Evolutionary conservation across 2,329 filamentous ascomycete species (phyloP).

Genomic region (Zymoseptoria crescenta): DNA sequence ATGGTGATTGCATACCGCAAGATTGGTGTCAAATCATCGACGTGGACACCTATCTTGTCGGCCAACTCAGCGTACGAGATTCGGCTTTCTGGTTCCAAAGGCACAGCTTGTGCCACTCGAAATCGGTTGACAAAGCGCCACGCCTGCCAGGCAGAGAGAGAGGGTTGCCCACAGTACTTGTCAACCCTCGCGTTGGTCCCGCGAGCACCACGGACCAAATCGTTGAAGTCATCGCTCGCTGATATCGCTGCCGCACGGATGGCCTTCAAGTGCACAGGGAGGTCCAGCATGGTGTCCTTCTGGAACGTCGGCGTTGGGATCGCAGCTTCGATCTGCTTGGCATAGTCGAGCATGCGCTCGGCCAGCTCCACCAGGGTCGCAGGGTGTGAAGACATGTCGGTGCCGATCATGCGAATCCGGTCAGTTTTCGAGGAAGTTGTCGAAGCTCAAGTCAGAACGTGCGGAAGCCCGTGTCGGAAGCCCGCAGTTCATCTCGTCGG

Average conservation of each 20-base stretch:
- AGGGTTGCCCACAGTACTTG: neutral
- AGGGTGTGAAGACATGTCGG: conserved; percentile 21
- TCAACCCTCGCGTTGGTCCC: neutral
- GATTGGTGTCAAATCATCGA: neutral
- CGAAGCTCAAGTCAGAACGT: neutral
- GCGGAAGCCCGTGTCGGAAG: too few relatives aligned
- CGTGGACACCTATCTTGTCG: neutral
- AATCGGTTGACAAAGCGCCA: neutral
- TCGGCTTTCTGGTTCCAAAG: neutral
- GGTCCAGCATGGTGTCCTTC: neutral
- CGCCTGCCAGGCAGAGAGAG: neutral
- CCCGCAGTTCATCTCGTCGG: neutral
- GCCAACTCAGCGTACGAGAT: neutral
- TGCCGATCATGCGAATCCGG: neutral
- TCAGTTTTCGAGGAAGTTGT: neutral
- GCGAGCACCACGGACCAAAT: neutral
- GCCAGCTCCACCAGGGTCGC: neutral
- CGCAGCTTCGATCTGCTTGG: neutral
- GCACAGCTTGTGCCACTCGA: neutral
- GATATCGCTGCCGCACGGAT: neutral
- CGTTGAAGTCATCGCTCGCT: neutral
- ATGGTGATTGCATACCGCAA: neutral
- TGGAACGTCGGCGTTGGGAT: neutral
- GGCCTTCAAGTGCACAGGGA: neutral
- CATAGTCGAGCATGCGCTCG: neutral